Conservation (phyloP, 208 protist genomes). For the Crithidia thermophila region DNA sequence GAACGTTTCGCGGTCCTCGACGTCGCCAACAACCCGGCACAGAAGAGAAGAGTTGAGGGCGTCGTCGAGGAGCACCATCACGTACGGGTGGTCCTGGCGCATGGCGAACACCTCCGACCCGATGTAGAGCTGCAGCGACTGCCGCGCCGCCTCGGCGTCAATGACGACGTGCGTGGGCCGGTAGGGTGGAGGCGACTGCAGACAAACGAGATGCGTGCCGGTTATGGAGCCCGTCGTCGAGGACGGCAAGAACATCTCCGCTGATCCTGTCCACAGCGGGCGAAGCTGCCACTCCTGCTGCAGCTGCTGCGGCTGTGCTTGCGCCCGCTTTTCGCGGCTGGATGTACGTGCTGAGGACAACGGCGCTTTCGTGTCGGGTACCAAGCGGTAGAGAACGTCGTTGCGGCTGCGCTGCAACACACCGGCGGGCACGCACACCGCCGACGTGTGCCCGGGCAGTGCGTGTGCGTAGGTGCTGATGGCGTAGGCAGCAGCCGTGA, state of each 20-base stretch:
- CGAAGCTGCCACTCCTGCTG: slow-evolving; percentile 8
- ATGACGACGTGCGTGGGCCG: slow-evolving; percentile 53
- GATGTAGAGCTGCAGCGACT: slow-evolving; percentile 32
- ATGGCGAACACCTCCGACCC: slow-evolving; percentile 22
- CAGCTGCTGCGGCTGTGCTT: neutral
- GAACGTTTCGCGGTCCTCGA: neutral
- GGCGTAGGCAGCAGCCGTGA: slow-evolving; percentile 24
- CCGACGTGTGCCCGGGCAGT: slow-evolving; percentile 65
- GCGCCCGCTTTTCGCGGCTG: too few species aligned
- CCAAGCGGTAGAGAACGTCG: slow-evolving; percentile 15
- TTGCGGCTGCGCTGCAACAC: neutral
- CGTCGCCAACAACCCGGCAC: slow-evolving; percentile 1
- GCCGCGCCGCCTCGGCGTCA: slow-evolving; percentile 36
- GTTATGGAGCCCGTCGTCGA: neutral
- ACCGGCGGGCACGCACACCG: slow-evolving; percentile 37
- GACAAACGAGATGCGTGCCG: neutral
- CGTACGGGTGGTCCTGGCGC: slow-evolving; percentile 19
- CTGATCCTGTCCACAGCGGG: slow-evolving; percentile 13
- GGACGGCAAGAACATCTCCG: neutral
- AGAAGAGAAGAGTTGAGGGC: slow-evolving; percentile 16
- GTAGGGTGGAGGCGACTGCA: slow-evolving; percentile 55
- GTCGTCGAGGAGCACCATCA: slow-evolving; percentile 43
- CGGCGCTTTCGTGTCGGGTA: neutral
- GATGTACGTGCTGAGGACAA: neutral
- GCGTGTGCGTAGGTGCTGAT: slow-evolving; percentile 32